phyloP scores from a whole-genome alignment of 257 asterid species.

The Solanum chilense region DNA sequence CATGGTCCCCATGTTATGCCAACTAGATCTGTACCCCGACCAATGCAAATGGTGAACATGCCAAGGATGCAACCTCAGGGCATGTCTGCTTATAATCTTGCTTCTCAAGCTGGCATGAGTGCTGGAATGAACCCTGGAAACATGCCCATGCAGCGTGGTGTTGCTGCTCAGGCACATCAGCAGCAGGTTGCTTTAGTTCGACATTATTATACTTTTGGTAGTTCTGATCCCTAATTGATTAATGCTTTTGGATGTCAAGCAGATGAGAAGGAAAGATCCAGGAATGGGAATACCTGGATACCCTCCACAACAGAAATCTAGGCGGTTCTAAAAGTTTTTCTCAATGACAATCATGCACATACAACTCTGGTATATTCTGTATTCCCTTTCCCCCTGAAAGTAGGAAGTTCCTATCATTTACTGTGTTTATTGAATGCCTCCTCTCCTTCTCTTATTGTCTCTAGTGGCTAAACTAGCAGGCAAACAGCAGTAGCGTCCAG shows the following conservation, averaged over 20 bases:
- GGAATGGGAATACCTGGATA: slow-evolving; percentile 79
- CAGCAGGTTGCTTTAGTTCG: slow-evolving; percentile 39
- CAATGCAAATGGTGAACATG: slow-evolving; percentile 74
- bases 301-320: slow-evolving; percentile 93
- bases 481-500: background rate
- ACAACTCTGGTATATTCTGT: background rate
- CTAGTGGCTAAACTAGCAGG: background rate
- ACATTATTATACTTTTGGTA: background rate
- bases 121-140: slow-evolving; percentile 70
- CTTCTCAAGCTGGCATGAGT: slow-evolving; percentile 86
- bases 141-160: slow-evolving; percentile 90
- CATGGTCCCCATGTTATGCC: slow-evolving; percentile 73
- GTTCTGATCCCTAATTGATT: background rate
- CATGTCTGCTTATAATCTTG: slow-evolving; percentile 63
- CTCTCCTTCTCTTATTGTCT: background rate
- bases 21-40: slow-evolving; percentile 71
- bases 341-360: background rate
- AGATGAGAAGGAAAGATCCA: slow-evolving; percentile 93
- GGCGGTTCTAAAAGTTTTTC: slow-evolving; percentile 48
- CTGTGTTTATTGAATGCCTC: background rate
- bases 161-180: slow-evolving; percentile 72
- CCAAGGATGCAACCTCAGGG: slow-evolving; percentile 82
- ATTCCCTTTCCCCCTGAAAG: background rate
- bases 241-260: slow-evolving; percentile 5
- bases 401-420: background rate